A percentile compares a stretch with the other conserved stretches of the same genome.
Conservation (phyloP, 257 asterid species). For the Salvia miltiorrhiza region DNA sequence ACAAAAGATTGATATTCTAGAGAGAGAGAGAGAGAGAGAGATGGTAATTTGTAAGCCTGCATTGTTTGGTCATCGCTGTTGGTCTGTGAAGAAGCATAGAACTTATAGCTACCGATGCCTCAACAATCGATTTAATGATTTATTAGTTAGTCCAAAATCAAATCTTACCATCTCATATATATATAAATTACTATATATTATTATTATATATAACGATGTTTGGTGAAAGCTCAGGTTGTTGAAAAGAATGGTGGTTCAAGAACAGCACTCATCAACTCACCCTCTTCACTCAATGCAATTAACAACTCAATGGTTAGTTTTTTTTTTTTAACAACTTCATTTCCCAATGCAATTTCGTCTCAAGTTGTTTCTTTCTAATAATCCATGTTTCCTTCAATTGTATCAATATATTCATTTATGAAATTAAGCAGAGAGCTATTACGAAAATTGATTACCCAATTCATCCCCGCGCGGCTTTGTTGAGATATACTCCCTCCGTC, state of each 20-base stretch:
- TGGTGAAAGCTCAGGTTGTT: constrained; percentile 38
- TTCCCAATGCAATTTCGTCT: background rate
- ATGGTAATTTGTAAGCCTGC: constrained; percentile 17
- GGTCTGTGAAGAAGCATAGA: constrained; percentile 6
- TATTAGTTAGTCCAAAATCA: constrained; percentile 30
- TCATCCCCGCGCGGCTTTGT: no score
- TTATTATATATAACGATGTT: background rate
- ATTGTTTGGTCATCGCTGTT: constrained; percentile 20
- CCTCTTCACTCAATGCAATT: constrained; percentile 55
- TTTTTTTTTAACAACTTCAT: background rate
- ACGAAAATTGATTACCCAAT: no score
- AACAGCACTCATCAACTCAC: constrained; percentile 63
- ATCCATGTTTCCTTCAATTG: no score
- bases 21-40: background rate
- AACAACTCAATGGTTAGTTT: constrained; percentile 37
- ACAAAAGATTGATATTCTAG: no score
- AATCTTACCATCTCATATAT: background rate
- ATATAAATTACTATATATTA: background rate
- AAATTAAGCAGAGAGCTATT: no score
- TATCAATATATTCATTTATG: no score
- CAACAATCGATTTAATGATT: constrained; percentile 23
- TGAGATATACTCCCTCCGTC: no score
- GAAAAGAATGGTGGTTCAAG: constrained; percentile 49
- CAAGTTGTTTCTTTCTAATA: no score
- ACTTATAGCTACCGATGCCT: constrained; percentile 26